Conservation (phyloP, 805 yeast species). For the Blastobotrys terrestris region DNA sequence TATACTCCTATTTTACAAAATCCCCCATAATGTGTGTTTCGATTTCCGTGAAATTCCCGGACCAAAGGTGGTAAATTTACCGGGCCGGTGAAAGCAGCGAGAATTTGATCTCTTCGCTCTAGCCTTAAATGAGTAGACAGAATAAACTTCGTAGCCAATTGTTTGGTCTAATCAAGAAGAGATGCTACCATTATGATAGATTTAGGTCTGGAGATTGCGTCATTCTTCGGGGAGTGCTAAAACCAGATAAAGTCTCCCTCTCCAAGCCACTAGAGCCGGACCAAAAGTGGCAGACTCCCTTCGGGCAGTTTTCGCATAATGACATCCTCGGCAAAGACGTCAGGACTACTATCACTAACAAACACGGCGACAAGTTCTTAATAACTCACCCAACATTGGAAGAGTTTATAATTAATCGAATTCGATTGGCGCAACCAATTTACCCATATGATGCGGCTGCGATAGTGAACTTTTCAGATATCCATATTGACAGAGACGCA, state of each 20-base stretch:
- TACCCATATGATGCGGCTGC: conserved; percentile 45
- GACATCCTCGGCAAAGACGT: conserved; percentile 37
- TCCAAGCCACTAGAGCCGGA: conserved; percentile 29
- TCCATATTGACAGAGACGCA: conserved; percentile 29
- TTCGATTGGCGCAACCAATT: conserved; percentile 46
- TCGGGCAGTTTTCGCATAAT: conserved; percentile 27
- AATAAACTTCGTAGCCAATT: background rate
- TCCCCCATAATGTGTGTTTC: no score
- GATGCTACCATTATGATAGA: background rate
- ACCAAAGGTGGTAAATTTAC: background rate
- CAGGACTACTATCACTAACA: conserved; percentile 28
- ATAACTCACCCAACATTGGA: conserved; percentile 40
- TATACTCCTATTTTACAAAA: no score
- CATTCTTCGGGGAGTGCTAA: conserved; percentile 26
- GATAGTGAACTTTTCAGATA: conserved; percentile 42
- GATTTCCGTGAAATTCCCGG: background rate
- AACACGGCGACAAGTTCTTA: conserved; percentile 28
- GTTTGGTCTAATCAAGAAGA: background rate
- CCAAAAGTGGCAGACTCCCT: conserved; percentile 23
- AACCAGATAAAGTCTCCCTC: conserved; percentile 28
- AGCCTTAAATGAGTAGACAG: background rate
- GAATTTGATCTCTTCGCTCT: background rate
- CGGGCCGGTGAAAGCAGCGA: background rate
- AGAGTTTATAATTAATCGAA: conserved; percentile 38
- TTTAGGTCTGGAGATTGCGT: conserved; percentile 29